Evolutionary conservation across 257 asterid genomes (phyloP).

Genomic region (Lantana camara): DNA sequence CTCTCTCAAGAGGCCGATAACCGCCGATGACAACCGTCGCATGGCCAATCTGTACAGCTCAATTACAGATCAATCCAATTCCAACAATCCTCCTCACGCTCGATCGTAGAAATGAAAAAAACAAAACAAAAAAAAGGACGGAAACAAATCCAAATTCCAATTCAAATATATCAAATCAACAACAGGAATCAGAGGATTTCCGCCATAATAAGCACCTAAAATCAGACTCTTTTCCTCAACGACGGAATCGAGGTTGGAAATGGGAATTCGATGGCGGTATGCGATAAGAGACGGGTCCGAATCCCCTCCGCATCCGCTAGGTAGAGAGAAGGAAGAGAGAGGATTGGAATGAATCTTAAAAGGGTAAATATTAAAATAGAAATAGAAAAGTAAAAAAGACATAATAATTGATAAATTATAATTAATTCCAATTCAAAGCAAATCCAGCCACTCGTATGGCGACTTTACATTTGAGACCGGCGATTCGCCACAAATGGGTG

Average conservation of each 20-base stretch:
- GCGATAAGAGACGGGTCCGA: conserved; percentile 24
- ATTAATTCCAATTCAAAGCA: neutral
- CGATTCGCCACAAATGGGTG: conserved; percentile 54
- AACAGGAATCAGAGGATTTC: conserved; percentile 4
- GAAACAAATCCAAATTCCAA: neutral
- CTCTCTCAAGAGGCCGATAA: conserved; percentile 67
- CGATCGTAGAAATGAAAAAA: no score
- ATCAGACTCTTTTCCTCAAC: conserved; percentile 16
- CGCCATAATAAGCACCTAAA: neutral
- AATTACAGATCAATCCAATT: conserved; percentile 18
- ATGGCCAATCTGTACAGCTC: conserved; percentile 61
- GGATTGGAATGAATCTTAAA: neutral
- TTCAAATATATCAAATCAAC: conserved; percentile 3
- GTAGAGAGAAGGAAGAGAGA: neutral
- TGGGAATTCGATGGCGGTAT: conserved; percentile 28
- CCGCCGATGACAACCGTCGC: conserved; percentile 66
- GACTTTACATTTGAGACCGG: conserved; percentile 17
- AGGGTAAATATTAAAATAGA: neutral
- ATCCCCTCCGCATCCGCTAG: conserved; percentile 17
- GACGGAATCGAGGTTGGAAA: conserved; percentile 46
- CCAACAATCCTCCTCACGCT: conserved; percentile 11
- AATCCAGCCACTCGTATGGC: conserved; percentile 12
- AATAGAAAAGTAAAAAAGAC: neutral
- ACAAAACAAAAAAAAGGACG: neutral
- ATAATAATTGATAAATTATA: neutral